These are phyloP conservation scores for Leonotis leonurus DNA, from an alignment of 257 asterid species.

Conservation along the genomic window DNA sequence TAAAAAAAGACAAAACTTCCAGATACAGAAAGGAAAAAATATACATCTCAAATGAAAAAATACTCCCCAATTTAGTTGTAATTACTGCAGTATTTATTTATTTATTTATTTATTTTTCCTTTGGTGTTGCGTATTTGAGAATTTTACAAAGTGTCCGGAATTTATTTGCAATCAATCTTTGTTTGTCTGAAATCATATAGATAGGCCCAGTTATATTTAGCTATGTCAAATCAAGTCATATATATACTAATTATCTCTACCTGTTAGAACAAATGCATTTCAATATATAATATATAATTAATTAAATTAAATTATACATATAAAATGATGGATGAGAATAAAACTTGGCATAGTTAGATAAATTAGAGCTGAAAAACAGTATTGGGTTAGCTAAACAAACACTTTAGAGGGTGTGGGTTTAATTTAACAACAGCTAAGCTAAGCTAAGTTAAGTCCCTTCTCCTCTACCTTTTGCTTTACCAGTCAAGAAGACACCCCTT, in stretches of 20 bases:
- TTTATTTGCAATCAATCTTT: too few species aligned
- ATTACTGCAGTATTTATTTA: background rate
- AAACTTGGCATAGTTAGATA: background rate
- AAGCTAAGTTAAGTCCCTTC: too few species aligned
- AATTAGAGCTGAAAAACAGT: background rate
- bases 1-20: background rate
- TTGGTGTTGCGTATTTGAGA: too few species aligned
- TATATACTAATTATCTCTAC: too few species aligned
- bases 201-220: too few species aligned
- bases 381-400: conserved; percentile 7
- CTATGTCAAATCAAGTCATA: background rate
- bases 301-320: too few species aligned
- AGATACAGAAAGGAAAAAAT: background rate
- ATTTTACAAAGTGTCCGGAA: too few species aligned
- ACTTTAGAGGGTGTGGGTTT: conserved; percentile 30
- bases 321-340: background rate
- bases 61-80: background rate
- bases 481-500: conserved; percentile 44
- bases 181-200: too few species aligned
- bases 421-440: conserved; percentile 20
- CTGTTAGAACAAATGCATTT: too few species aligned
- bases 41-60: background rate
- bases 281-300: too few species aligned
- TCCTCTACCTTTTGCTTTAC: conserved; percentile 63
- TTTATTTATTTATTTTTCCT: background rate